Conservation (phyloP, 768 basidiomycete genomes). For the Podaxis sp. region DNA sequence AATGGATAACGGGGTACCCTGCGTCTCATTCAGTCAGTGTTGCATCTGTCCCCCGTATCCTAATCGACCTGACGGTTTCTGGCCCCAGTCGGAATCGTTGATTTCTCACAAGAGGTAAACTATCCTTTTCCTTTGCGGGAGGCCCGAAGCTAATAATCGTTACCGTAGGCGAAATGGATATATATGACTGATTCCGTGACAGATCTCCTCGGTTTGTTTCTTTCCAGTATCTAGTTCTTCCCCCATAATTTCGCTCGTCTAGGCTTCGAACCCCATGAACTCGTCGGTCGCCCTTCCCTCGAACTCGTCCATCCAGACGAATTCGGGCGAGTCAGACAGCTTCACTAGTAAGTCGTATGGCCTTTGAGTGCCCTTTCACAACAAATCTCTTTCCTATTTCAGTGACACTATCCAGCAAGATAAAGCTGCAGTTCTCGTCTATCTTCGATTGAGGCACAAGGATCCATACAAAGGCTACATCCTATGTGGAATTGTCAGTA, state of each 20-base stretch:
- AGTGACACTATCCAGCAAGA: constrained; percentile 76
- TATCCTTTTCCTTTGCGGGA: neutral
- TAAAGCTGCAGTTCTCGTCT: constrained; percentile 75
- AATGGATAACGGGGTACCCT: constrained; percentile 48
- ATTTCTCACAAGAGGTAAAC: constrained; percentile 69
- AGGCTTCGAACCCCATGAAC: constrained; percentile 75
- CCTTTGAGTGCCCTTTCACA: neutral
- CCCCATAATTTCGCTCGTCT: constrained; percentile 6
- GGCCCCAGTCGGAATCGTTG: constrained; percentile 66
- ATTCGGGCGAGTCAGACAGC: constrained; percentile 53
- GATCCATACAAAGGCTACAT: constrained; percentile 74
- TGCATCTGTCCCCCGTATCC: constrained; percentile 4
- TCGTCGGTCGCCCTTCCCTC: constrained; percentile 63
- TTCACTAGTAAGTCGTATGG: constrained; percentile 57
- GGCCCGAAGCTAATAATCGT: neutral
- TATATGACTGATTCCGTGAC: constrained; percentile 63
- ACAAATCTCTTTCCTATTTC: constrained; percentile 2
- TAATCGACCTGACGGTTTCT: constrained; percentile 3
- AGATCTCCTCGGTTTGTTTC: constrained; percentile 53
- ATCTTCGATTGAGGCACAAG: constrained; percentile 77
- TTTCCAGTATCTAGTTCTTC: neutral
- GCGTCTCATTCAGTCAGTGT: constrained; percentile 73
- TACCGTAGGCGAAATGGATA: constrained; percentile 55
- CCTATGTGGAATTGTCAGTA: constrained; percentile 67
- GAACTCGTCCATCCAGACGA: constrained; percentile 83